Conservation (phyloP, 2,329 filamentous ascomycete genomes). For the Alternaria panax region DNA sequence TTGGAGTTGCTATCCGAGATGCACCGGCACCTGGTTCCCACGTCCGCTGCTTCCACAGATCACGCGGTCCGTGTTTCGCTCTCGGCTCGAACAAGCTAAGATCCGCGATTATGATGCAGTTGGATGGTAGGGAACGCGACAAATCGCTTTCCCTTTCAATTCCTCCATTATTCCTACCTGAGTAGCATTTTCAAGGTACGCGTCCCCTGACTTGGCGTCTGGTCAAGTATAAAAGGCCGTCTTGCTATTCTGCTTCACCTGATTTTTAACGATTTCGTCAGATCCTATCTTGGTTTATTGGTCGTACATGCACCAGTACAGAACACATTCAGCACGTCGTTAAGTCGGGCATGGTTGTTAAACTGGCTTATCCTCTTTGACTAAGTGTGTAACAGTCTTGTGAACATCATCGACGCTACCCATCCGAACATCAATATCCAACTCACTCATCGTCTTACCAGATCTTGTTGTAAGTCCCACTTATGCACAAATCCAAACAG, state of each 20-base stretch:
- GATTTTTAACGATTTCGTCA: background rate
- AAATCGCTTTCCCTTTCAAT: no score
- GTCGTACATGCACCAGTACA: background rate
- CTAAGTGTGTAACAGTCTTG: background rate
- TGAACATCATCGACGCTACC: background rate
- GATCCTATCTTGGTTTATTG: background rate
- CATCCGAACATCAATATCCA: background rate
- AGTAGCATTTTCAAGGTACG: no score
- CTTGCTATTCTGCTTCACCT: background rate
- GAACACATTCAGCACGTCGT: background rate
- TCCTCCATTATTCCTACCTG: no score
- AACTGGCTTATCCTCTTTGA: background rate
- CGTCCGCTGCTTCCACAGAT: background rate
- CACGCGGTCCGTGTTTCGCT: background rate
- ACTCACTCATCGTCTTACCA: background rate
- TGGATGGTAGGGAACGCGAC: no score
- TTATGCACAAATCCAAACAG: background rate
- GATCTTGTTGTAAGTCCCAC: background rate
- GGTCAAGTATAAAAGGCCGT: background rate
- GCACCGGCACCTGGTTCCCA: background rate
- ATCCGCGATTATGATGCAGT: no score
- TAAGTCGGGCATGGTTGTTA: background rate
- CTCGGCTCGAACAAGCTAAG: no score
- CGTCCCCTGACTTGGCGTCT: background rate
- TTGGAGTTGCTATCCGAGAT: background rate